Conservation (phyloP, 108 stramenopile species). For the Skeletonema costatum region DNA sequence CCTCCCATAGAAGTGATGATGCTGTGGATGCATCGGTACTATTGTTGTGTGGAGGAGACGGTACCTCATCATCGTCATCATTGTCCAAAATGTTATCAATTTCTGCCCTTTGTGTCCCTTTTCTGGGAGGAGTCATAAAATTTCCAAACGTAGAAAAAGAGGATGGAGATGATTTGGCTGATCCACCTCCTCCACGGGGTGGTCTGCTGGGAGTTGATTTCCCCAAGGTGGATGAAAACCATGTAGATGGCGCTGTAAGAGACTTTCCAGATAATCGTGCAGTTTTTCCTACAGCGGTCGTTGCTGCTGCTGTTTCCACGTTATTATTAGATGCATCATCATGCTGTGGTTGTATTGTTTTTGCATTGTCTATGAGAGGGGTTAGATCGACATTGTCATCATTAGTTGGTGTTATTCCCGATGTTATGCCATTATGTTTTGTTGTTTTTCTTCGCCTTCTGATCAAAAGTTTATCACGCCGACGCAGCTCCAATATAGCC, state of each 20-base stretch:
- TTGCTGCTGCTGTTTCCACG: not conserved
- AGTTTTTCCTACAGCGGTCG: not conserved
- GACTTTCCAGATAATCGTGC: not conserved
- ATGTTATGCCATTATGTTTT: not conserved
- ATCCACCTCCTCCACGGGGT: not conserved
- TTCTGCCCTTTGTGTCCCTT: not conserved
- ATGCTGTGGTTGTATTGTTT: not conserved
- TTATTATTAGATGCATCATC: not conserved
- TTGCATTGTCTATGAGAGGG: slow-evolving; percentile 1
- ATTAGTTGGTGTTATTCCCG: not conserved
- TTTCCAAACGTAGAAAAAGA: slow-evolving; percentile 1
- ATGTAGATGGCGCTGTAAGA: slow-evolving; percentile 8
- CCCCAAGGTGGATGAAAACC: not conserved
- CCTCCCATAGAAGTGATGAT: slow-evolving; percentile 48
- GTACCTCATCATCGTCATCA: not conserved
- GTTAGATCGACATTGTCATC: not conserved
- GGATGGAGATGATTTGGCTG: not conserved
- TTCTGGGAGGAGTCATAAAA: not conserved
- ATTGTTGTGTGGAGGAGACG: slow-evolving; percentile 11
- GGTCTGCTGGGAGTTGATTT: slow-evolving; percentile 11
- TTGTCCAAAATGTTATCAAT: not conserved
- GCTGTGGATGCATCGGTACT: slow-evolving; percentile 41
- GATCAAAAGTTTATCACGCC: slow-evolving; percentile 11
- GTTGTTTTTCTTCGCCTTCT: not conserved
- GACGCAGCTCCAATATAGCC: slow-evolving; percentile 27